Evolutionary conservation across 208 protist species (phyloP).

Genomic region (Leishmania arabica): DNA sequence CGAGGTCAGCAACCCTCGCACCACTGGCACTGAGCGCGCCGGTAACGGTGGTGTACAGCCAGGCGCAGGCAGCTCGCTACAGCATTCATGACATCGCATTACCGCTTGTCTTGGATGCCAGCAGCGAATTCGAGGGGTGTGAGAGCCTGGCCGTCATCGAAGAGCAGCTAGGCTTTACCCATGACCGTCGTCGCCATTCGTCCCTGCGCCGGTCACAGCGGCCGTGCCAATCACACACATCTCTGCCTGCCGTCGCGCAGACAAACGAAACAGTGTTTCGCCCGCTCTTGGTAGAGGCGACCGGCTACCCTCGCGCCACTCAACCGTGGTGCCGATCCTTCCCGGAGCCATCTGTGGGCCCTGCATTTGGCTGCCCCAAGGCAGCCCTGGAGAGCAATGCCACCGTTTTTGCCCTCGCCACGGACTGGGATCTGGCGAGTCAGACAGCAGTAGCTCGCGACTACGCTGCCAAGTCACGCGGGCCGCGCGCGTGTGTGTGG

Average conservation of each 20-base stretch:
- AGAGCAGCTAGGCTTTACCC: conserved; percentile 11
- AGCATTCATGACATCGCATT: conserved; percentile 23
- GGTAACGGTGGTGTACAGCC: conserved; percentile 21
- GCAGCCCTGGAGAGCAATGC: not conserved
- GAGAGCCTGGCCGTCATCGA: conserved; percentile 21
- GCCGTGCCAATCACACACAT: not conserved
- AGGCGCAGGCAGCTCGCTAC: conserved; percentile 14
- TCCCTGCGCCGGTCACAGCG: not conserved
- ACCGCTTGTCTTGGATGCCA: conserved; percentile 14
- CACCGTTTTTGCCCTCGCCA: conserved; percentile 27
- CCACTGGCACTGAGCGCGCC: not conserved
- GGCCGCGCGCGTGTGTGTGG: conserved; percentile 38
- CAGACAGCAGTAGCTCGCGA: conserved; percentile 22
- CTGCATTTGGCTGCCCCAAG: not conserved
- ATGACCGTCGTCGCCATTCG: not conserved
- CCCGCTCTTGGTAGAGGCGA: conserved; percentile 28
- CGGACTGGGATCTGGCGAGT: conserved; percentile 43
- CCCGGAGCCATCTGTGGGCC: conserved; percentile 31
- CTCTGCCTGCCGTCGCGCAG: not conserved
- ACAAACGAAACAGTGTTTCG: conserved; percentile 32
- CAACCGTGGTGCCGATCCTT: conserved; percentile 68
- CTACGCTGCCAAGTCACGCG: conserved; percentile 45
- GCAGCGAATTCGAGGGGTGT: conserved; percentile 8
- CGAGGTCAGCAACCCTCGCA: not conserved
- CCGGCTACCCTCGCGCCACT: conserved; percentile 31